A percentile compares a stretch with the other conserved stretches of the same genome.
These are phyloP conservation scores for Trichoderma atrobrunneum DNA, from an alignment of 2,329 filamentous ascomycete species.

Conservation along the genomic window DNA sequence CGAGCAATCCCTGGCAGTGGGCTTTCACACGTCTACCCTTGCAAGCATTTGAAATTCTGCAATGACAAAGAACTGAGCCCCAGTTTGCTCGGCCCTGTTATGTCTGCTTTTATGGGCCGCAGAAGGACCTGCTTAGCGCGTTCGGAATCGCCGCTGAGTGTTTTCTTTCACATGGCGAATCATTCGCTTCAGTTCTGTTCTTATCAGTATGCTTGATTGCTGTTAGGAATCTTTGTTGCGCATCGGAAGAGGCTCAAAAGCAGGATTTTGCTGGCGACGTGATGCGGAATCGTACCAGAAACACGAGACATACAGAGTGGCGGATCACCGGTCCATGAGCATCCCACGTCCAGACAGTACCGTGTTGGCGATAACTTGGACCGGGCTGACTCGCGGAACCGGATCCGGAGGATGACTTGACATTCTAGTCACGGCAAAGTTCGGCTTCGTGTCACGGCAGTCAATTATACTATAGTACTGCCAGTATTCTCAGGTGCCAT, in stretches of 20 bases:
- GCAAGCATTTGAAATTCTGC: neutral
- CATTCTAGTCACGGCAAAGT: neutral
- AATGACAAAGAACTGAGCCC: neutral
- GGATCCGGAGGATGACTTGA: neutral
- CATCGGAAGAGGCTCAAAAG: neutral
- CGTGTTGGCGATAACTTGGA: neutral
- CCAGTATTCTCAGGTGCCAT: neutral
- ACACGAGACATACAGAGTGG: neutral
- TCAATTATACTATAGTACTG: neutral
- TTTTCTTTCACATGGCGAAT: neutral
- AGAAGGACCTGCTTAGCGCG: neutral
- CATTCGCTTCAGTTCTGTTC: neutral
- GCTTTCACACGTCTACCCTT: constrained; percentile 7
- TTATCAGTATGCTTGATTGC: neutral
- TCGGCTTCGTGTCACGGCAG: neutral
- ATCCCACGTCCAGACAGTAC: neutral
- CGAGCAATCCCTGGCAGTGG: neutral
- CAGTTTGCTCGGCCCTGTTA: neutral
- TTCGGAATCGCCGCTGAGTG: constrained; percentile 9
- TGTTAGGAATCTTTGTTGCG: neutral
- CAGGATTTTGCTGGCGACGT: neutral
- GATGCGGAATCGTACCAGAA: neutral
- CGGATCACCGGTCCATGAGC: neutral
- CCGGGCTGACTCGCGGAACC: neutral
- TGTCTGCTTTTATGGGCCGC: neutral